Percentiles rank a stretch among this genome's conserved stretches.
phyloP scores from a whole-genome alignment of 345 rosid genomes.

The Salix caprea region DNA sequence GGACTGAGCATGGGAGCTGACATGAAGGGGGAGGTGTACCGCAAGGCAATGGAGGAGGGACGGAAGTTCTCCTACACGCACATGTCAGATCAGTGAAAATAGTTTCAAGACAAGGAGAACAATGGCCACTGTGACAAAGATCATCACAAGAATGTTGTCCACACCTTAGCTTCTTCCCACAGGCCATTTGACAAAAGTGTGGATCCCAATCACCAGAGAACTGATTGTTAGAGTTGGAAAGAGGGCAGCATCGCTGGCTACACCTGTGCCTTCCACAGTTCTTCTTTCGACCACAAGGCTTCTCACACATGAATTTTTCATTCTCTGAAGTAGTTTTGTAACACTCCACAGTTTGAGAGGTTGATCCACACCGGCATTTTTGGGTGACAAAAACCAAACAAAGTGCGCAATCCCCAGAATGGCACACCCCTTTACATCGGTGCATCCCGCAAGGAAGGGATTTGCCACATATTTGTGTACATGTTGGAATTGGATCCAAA shows the following conservation, averaged over 20 bases:
- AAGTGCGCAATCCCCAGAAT: constrained; percentile 79
- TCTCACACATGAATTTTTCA: constrained; percentile 65
- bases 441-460: constrained; percentile 69
- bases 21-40: constrained; percentile 89
- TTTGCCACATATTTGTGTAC: constrained; percentile 60
- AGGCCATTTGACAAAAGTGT: constrained; percentile 78
- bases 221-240: constrained; percentile 42
- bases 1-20: constrained; percentile 72
- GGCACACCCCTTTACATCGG: constrained; percentile 65
- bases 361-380: constrained; percentile 75
- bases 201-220: constrained; percentile 68
- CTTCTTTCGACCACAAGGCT: constrained; percentile 81
- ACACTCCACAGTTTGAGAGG: constrained; percentile 71
- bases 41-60: constrained; percentile 95
- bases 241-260: constrained; percentile 91
- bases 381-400: constrained; percentile 64
- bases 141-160: constrained; percentile 88
- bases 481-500: constrained; percentile 80
- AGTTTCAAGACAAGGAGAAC: constrained; percentile 89
- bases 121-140: constrained; percentile 91
- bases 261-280: constrained; percentile 92
- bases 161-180: constrained; percentile 90
- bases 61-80: constrained; percentile 86
- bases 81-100: constrained; percentile 84
- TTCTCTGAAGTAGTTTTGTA: constrained; percentile 44